Percentiles rank a stretch among this genome's conserved stretches.
phyloP scores from a whole-genome alignment of 805 yeast species.

The Zygoascus ofunaensis region DNA sequence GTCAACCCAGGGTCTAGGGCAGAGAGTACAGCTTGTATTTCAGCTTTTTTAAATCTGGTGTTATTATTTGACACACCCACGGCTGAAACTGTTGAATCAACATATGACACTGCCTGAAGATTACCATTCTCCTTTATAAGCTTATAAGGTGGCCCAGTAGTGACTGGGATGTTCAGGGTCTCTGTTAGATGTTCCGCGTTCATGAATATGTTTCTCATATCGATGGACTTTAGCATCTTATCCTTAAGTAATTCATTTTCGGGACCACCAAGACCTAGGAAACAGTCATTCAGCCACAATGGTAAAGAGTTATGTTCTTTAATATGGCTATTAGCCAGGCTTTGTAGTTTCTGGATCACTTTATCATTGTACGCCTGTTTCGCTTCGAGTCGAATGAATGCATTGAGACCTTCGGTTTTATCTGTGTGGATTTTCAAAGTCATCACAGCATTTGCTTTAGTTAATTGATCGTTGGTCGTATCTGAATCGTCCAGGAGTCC shows the following conservation, averaged over 20 bases:
- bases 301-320: conserved; percentile 21
- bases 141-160: background rate
- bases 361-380: background rate
- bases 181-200: conserved; percentile 19
- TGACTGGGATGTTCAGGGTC: background rate
- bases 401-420: conserved; percentile 16
- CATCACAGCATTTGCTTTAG: background rate
- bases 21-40: conserved; percentile 23
- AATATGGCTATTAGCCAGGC: background rate
- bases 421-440: background rate
- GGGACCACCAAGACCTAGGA: conserved; percentile 30
- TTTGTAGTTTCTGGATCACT: background rate
- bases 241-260: background rate
- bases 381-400: conserved; percentile 20
- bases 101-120: background rate
- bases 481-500: background rate
- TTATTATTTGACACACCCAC: too few species aligned
- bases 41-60: conserved; percentile 18
- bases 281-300: conserved; percentile 29
- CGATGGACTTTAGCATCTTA: background rate
- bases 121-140: background rate
- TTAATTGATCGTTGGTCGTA: background rate
- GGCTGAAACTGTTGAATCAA: too few species aligned
- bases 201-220: conserved; percentile 14
- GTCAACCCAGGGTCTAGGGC: conserved; percentile 39